Base-by-base conservation (phyloP, 2,329 filamentous ascomycete genomes). In the Alternaria sp. region DNA sequence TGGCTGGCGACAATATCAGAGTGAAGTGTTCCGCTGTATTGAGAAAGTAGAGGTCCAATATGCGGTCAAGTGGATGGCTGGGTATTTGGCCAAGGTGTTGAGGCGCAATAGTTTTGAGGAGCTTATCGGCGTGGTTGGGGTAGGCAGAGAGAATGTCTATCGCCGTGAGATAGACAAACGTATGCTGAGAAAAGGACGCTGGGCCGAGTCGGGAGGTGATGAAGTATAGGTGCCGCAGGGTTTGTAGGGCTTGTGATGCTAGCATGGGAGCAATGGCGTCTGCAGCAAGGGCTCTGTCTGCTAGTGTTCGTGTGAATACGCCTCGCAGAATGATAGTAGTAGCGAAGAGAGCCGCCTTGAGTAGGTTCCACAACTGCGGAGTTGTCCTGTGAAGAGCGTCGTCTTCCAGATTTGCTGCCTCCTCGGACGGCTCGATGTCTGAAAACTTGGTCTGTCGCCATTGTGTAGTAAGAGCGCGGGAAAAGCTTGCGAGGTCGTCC, bases 1-100 rank as follows among this genome's bases (percentile, higher is more conserved):
- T 85, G 4, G 85, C 81, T 0, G 91, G 85, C 0, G 91, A 83
- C 2, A 97, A 80, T 3, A 88, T 82, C 9, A 93, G 83, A 0
- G 93, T 90, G 63, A 97, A 89, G 77, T 97, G 92, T 77, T 97
- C 94, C 3, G 92, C 90, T 0, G 90, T 88, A 74, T 96, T 96
- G 66, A 97, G 86, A 80, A 96, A 97, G 82, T 93, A 97, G 15
- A 97, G 86, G 75, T 96, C 91, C n/a, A 95, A 83, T 17, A 87
- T 90, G 61, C 91, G 86, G 69, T 93, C 88, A 2, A 93, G 82
- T 6, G 90, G 88, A 67, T 91, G 87, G 6, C 82, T 80, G 0
- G 90, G 87, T 30, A 91, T 88, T 43, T 83, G 80, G 44, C 86
- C 85, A 17, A 85, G 77, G 61, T 86, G 82, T 45, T 80, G 79